These are phyloP conservation scores for Neoboletus brunneissimus DNA, from an alignment of 768 basidiomycete species.

Conservation along the genomic window DNA sequence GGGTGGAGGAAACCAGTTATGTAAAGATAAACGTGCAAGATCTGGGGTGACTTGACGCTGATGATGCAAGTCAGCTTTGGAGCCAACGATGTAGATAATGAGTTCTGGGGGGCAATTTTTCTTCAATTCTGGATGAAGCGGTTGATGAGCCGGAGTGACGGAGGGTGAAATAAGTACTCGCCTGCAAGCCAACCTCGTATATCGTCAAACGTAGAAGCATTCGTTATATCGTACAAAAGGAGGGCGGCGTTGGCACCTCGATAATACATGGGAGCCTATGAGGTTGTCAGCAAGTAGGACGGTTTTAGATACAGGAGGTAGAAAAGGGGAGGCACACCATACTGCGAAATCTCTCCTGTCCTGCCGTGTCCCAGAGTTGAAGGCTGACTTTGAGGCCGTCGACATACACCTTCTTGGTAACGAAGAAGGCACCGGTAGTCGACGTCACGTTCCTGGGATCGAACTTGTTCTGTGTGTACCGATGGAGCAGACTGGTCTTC, in stretches of 20 bases:
- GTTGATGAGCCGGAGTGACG: neutral
- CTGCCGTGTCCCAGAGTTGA: slow-evolving; percentile 92
- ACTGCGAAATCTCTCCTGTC: slow-evolving; percentile 88
- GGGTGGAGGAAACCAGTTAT: slow-evolving; percentile 87
- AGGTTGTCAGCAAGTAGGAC: slow-evolving; percentile 15
- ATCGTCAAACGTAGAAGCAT: slow-evolving; percentile 83
- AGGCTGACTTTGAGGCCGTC: slow-evolving; percentile 83
- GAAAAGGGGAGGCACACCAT: slow-evolving; percentile 53
- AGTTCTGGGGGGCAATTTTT: slow-evolving; percentile 86
- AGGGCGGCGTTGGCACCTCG: slow-evolving; percentile 93
- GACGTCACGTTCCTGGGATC: slow-evolving; percentile 85
- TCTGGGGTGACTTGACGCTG: slow-evolving; percentile 78
- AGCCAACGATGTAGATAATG: slow-evolving; percentile 93
- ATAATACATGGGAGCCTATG: slow-evolving; percentile 93
- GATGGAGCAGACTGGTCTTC: slow-evolving; percentile 86
- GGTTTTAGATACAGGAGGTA: slow-evolving; percentile 7
- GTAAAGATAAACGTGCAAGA: slow-evolving; percentile 77
- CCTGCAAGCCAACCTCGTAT: slow-evolving; percentile 91
- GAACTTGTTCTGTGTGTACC: slow-evolving; percentile 90
- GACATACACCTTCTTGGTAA: slow-evolving; percentile 86
- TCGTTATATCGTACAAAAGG: slow-evolving; percentile 93
- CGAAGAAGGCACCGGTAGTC: slow-evolving; percentile 91
- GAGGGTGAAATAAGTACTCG: slow-evolving; percentile 30
- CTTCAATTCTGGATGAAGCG: slow-evolving; percentile 63
- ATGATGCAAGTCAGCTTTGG: slow-evolving; percentile 78